phyloP scores from a whole-genome alignment of 352 stramenopile species.

The Pythium insidiosum region DNA sequence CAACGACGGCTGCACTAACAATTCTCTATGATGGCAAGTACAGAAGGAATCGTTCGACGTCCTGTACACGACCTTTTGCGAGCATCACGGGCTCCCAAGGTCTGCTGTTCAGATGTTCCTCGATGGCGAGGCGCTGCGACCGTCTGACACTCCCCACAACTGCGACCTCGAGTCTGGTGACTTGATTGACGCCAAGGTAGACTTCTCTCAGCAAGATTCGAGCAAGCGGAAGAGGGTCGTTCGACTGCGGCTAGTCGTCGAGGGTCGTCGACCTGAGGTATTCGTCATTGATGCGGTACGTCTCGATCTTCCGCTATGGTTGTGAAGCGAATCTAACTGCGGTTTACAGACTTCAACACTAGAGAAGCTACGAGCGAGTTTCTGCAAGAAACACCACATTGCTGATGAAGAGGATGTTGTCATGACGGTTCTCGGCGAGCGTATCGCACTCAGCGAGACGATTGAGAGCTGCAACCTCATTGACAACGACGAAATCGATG shows the following conservation, averaged over 20 bases:
- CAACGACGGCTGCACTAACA: no score
- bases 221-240: conserved; percentile 46
- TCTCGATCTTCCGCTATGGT: conserved; percentile 2
- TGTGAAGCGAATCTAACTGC: neutral
- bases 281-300: conserved; percentile 67
- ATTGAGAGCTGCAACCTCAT: conserved; percentile 44
- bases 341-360: conserved; percentile 27
- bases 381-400: conserved; percentile 57
- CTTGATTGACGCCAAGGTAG: conserved; percentile 65
- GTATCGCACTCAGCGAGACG: conserved; percentile 27
- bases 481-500: conserved; percentile 54
- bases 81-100: conserved; percentile 46
- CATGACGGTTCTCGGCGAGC: conserved; percentile 37
- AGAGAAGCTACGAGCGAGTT: conserved; percentile 52
- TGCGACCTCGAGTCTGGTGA: conserved; percentile 49
- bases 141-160: conserved; percentile 16
- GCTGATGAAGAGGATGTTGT: conserved; percentile 31
- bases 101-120: conserved; percentile 53
- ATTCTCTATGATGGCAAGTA: no score
- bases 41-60: conserved; percentile 59
- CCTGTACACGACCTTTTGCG: conserved; percentile 57
- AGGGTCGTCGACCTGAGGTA: conserved; percentile 39
- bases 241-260: conserved; percentile 41
- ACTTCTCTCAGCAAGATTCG: conserved; percentile 44
- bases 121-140: conserved; percentile 33